Evolutionary conservation across 305 asterid genomes (phyloP).

Genomic region (Solanum hybrid): DNA sequence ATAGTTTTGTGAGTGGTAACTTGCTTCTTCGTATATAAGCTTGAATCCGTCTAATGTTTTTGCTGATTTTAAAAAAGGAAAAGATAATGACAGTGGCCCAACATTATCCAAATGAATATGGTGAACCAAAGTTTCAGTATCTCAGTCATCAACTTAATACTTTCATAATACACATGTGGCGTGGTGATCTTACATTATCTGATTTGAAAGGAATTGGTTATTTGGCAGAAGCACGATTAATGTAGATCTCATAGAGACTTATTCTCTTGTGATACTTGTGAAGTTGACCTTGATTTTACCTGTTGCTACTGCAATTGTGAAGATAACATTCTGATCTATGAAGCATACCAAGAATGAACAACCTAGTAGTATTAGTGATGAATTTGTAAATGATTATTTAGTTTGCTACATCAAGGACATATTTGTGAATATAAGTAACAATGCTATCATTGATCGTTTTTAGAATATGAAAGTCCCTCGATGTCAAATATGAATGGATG

Average conservation of each 20-base stretch:
- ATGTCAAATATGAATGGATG: background rate
- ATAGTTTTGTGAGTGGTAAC: no score
- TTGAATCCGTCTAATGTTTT: no score
- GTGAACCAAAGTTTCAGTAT: no score
- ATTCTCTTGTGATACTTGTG: background rate
- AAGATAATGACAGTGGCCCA: no score
- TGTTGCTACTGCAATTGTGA: background rate
- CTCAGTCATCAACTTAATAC: no score
- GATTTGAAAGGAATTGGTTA: background rate
- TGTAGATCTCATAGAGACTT: background rate
- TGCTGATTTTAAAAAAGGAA: no score
- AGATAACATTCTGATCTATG: background rate
- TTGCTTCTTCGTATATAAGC: no score
- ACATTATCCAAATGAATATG: no score
- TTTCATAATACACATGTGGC: no score
- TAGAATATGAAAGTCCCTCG: background rate
- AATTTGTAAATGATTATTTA: background rate
- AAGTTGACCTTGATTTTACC: background rate
- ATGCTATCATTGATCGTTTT: background rate
- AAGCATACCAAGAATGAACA: background rate
- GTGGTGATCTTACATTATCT: background rate
- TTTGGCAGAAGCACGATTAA: background rate
- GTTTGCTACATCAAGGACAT: background rate
- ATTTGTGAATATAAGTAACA: no score
- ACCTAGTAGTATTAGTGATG: background rate